These are phyloP conservation scores for Lenwebbia sp. DNA, from an alignment of 345 rosid genomes.

Conservation along the genomic window DNA sequence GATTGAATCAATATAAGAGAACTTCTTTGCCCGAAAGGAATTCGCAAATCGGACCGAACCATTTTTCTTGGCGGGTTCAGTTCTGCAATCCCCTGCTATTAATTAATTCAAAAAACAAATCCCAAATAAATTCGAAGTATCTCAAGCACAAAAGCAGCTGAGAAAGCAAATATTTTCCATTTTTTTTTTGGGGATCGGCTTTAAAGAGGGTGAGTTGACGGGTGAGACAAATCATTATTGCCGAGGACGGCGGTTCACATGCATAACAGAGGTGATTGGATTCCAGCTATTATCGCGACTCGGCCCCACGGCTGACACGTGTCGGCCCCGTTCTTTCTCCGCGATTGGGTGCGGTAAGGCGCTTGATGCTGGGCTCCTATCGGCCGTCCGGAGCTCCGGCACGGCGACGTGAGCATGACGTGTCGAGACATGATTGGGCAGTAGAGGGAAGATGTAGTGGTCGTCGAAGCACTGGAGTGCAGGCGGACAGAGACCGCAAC, in stretches of 20 bases:
- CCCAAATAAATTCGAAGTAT: too few species aligned
- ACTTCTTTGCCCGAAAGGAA: too few species aligned
- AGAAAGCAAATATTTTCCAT: too few species aligned
- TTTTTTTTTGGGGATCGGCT: neutral
- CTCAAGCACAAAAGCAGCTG: too few species aligned
- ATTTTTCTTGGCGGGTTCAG: too few species aligned
- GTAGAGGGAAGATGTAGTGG: neutral
- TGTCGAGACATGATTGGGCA: neutral
- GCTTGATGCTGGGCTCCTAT: neutral
- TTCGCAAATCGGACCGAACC: too few species aligned
- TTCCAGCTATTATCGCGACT: neutral
- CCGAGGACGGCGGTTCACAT: neutral
- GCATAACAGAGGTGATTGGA: neutral
- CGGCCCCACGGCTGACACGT: neutral
- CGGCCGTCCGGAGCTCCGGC: too few species aligned
- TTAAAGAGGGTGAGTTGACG: neutral
- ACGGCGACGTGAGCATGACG: rapidly evolving
- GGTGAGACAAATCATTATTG: neutral
- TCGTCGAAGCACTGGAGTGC: neutral
- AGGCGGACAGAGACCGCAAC: neutral
- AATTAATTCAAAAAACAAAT: too few species aligned
- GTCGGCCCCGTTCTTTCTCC: neutral
- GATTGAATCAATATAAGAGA: too few species aligned
- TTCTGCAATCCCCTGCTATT: too few species aligned
- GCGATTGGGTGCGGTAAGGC: neutral